Base-by-base conservation (phyloP, 1,284 basidiomycete genomes). In the Cryptococcus sp. region DNA sequence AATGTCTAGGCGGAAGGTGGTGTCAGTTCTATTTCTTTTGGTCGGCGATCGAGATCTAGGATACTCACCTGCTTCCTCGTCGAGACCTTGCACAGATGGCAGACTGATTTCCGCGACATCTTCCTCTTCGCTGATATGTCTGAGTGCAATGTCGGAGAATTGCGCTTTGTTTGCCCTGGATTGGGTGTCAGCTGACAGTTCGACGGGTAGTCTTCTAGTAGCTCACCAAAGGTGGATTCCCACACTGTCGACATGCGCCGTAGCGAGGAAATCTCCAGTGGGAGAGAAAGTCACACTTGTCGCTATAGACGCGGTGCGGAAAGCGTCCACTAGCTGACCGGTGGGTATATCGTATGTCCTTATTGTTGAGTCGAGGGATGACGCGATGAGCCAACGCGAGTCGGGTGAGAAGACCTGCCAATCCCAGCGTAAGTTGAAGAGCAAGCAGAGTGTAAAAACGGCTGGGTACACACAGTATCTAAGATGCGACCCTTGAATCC, bases 271-370 rank as follows among this genome's bases (percentile, higher is more conserved):
- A 76, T 99, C 96, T 58, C 89, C 89, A 0, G 92, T 89, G 0
- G 96, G 96, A 0, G 93, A 97, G 75, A 99, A 96, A 0, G 91
- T 84, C 20, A 99, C 77, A 67, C 88, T 92, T 0, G 92, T 95
- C 2, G 94, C 92, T 19, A 96, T 85, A 62, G 88, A 92, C n/a
- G 89, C 80, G 3, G 92, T 92, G 52, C 85, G 84, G 83, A 99
- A 99, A 0, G 88, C 91, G 71, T 99, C 93, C 52, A 99, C 90
- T 39, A 99, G 81, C 26, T 87, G 83, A 3, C 93, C 92, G 11
- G 93, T 93, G 0, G 96, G 95, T 20, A 99, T 85, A 75, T 99
- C 96, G 73, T 93, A 99, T 0, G 96, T 99, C 46, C 96, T 87
- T 65, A 99, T 90, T 49, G 89, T 83, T 1, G 90, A 91, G 75